Percentiles rank a stretch among this genome's conserved stretches.
Evolutionary conservation across 2,329 filamentous ascomycete genomes (phyloP).

Genomic region (Hymenoscyphus scutula): DNA sequence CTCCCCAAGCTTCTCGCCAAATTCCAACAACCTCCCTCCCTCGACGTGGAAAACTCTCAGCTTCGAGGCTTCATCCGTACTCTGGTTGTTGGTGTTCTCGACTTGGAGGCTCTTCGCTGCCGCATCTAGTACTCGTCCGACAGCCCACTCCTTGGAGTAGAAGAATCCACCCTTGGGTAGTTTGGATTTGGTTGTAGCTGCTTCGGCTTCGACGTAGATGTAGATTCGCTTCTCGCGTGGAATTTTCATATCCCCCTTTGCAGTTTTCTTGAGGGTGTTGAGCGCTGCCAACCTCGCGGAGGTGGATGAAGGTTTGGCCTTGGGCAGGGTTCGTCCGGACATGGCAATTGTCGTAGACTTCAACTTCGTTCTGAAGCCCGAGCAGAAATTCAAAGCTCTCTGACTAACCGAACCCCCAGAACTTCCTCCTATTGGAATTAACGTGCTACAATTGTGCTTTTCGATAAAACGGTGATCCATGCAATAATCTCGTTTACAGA

Average conservation of each 20-base stretch:
- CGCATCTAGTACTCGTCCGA: slow-evolving; percentile 77
- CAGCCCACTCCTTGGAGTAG: slow-evolving; percentile 82
- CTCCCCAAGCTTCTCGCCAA: slow-evolving; percentile 78
- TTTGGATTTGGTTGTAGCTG: slow-evolving; percentile 79
- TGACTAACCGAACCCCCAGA: slow-evolving; percentile 45
- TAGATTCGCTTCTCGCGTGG: slow-evolving; percentile 84
- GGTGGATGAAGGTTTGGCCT: slow-evolving; percentile 60
- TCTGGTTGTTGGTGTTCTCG: slow-evolving; percentile 79
- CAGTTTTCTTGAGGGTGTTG: slow-evolving; percentile 77
- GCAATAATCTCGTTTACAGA: slow-evolving; percentile 73
- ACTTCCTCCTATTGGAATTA: slow-evolving; percentile 58
- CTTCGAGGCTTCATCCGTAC: slow-evolving; percentile 71
- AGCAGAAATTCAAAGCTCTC: slow-evolving; percentile 70
- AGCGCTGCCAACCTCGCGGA: slow-evolving; percentile 66
- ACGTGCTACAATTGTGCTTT: slow-evolving; percentile 81
- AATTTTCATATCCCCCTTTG: slow-evolving; percentile 86
- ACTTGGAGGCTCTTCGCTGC: slow-evolving; percentile 76
- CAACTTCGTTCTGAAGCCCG: slow-evolving; percentile 77
- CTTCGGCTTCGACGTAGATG: slow-evolving; percentile 84
- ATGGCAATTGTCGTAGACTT: slow-evolving; percentile 63
- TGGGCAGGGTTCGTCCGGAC: slow-evolving; percentile 51
- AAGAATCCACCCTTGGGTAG: slow-evolving; percentile 79
- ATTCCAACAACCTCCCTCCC: slow-evolving; percentile 80
- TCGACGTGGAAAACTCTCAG: slow-evolving; percentile 92
- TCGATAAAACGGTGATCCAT: slow-evolving; percentile 73